Percentiles rank a stretch among this genome's conserved stretches.
phyloP scores from a whole-genome alignment of 768 basidiomycete species.

The Lentinula guzmanii region DNA sequence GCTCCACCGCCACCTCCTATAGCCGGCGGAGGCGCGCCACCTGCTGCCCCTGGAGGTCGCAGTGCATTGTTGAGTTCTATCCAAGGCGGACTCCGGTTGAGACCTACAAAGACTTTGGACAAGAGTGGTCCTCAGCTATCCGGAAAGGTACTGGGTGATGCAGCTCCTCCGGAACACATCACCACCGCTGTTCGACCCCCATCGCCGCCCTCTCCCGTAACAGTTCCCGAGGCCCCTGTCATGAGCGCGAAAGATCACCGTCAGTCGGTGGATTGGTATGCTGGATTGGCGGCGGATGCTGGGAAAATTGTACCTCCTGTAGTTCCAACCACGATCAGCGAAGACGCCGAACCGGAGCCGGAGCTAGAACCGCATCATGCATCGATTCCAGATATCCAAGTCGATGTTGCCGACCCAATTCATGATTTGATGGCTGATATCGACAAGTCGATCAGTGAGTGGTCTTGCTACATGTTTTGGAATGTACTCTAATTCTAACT shows the following conservation, averaged over 20 bases:
- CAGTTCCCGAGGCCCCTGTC: constrained; percentile 17
- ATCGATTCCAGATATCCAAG: constrained; percentile 49
- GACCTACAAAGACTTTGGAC: constrained; percentile 78
- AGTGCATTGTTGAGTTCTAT: constrained; percentile 75
- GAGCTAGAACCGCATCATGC: constrained; percentile 13
- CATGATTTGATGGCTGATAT: constrained; percentile 66
- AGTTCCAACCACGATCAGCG: constrained; percentile 52
- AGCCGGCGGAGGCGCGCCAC: constrained; percentile 21
- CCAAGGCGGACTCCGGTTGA: constrained; percentile 64
- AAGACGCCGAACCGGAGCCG: constrained; percentile 34
- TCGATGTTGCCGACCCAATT: constrained; percentile 34
- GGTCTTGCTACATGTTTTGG: not conserved
- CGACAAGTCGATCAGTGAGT: constrained; percentile 56
- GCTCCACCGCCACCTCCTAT: constrained; percentile 26
- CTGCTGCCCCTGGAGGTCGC: constrained; percentile 40
- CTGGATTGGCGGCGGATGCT: constrained; percentile 74
- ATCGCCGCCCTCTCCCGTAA: constrained; percentile 29
- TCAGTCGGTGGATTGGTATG: constrained; percentile 90
- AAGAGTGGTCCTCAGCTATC: constrained; percentile 64
- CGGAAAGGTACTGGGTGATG: constrained; percentile 77
- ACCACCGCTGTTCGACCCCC: constrained; percentile 36
- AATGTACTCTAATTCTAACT: not conserved
- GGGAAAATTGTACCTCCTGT: constrained; percentile 28
- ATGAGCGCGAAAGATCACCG: constrained; percentile 41
- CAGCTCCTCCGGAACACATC: constrained; percentile 65